Base-by-base conservation (phyloP, 2,329 filamentous ascomycete species). In the Cercospora zeae-maydis region DNA sequence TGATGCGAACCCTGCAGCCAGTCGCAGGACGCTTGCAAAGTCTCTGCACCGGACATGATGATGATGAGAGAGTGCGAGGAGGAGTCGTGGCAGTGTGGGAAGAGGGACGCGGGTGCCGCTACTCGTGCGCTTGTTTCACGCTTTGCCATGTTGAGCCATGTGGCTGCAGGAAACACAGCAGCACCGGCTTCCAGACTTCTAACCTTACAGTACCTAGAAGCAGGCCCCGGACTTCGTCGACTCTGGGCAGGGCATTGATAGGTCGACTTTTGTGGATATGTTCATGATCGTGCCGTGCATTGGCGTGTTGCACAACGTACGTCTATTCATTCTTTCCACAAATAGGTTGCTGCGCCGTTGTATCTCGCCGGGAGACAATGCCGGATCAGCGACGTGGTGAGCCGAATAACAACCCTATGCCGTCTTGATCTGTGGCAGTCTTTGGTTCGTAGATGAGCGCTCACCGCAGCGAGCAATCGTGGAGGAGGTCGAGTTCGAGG, bases 1-100 rank as follows among this genome's bases (percentile, higher is more conserved):
- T 47, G 42, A 21, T 47, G 24, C 42, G 42, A 47, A 19, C 42
- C 42, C 42, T 19, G 21, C 14, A 47, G 42, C 42, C 42, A 19
- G 42, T 47, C 24, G 9, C 42, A 14, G 42, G 21, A 47, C 42
- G 42, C 42, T 47, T 47, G 42, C 42, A 27, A 47, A 47, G 42
- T 47, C 42, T 47, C 42, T n/a, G 39, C 19, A 39, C 6, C 21
- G 42, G 24, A 10, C 21, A 13, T 21, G 9, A n/a, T n/a, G n/a
- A n/a, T n/a, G n/a, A n/a, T n/a, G n/a, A n/a, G n/a, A n/a, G n/a
- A 14, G 33, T 36, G 31, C 34, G 56, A 51, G 39, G 13, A 49
- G 56, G 56, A 58, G 56, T 58, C 56, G 56, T 34, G n/a, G n/a
- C n/a, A n/a, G n/a, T n/a, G n/a, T n/a, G 39, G 56, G 56, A 34